Conservation (phyloP, 1,284 basidiomycete genomes). For the Moesziomyces aphidis region DNA sequence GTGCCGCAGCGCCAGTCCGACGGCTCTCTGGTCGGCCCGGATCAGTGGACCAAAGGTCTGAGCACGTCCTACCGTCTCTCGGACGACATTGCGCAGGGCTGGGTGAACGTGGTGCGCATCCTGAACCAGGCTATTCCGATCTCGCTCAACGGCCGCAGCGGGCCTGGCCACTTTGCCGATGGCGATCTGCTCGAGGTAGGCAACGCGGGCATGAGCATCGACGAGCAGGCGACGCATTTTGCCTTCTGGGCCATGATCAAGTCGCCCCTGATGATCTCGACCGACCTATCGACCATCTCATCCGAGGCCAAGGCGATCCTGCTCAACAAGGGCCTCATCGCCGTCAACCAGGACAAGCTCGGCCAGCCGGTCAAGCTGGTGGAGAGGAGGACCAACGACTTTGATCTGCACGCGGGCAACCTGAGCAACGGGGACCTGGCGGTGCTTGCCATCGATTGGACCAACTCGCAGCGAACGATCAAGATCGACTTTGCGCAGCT, state of each 20-base stretch:
- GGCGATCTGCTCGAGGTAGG: conserved; percentile 55
- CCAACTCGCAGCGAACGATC: conserved; percentile 23
- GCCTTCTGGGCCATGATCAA: conserved; percentile 63
- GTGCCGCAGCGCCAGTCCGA: conserved; percentile 14
- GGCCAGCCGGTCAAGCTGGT: conserved; percentile 56
- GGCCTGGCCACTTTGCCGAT: conserved; percentile 58
- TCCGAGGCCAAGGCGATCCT: conserved; percentile 44
- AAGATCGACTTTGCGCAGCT: conserved; percentile 42
- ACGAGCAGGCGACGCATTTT: conserved; percentile 62
- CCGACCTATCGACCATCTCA: conserved; percentile 55
- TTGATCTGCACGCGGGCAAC: conserved; percentile 39
- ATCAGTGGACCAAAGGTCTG: conserved; percentile 65
- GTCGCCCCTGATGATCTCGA: conserved; percentile 64
- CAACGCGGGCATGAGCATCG: conserved; percentile 46
- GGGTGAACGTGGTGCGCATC: conserved; percentile 29
- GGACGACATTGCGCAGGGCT: conserved; percentile 24
- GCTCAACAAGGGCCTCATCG: conserved; percentile 58
- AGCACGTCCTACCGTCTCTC: conserved; percentile 71
- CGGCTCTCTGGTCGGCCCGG: conserved; percentile 29
- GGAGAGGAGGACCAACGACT: conserved; percentile 35
- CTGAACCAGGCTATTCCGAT: conserved; percentile 38
- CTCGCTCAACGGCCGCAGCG: conserved; percentile 46
- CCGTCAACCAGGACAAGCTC: conserved; percentile 53
- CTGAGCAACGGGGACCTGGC: conserved; percentile 45
- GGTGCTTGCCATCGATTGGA: conserved; percentile 42